phyloP scores from a whole-genome alignment of 2,329 filamentous ascomycete species.

The Leptographium radiaticola region DNA sequence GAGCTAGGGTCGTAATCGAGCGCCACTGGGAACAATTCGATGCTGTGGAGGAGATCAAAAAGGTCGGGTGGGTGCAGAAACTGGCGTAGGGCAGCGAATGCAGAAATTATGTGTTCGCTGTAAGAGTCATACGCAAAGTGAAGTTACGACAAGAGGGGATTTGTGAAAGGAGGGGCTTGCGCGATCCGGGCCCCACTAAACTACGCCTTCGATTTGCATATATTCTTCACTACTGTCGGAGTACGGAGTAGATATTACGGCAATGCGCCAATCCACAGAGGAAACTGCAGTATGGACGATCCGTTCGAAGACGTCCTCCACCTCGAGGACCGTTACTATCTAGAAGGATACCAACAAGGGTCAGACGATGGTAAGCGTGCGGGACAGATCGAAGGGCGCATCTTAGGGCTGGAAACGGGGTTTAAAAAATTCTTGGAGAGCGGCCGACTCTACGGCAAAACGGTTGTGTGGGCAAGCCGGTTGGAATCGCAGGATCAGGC shows the following conservation, averaged over 20 bases:
- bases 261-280: not conserved
- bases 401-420: constrained; percentile 82
- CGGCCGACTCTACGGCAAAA: constrained; percentile 64
- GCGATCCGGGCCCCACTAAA: not conserved
- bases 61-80: not conserved
- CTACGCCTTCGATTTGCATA: not conserved
- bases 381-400: constrained; percentile 75
- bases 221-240: not conserved
- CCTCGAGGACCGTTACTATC: constrained; percentile 61
- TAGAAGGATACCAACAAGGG: constrained; percentile 67
- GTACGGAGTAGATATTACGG: not conserved
- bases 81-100: constrained; percentile 7
- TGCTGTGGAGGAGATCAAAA: too few relatives aligned
- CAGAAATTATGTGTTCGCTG: not conserved
- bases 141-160: not conserved
- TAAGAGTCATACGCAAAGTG: too few relatives aligned
- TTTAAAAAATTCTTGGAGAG: constrained; percentile 84
- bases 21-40: too few relatives aligned
- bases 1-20: not conserved
- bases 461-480: constrained; percentile 72
- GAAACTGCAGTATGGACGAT: constrained; percentile 18
- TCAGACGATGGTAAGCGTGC: constrained; percentile 60
- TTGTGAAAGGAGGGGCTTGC: not conserved
- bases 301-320: constrained; percentile 44
- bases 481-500: constrained; percentile 20